Base-by-base conservation (phyloP, 2,329 filamentous ascomycete genomes). In the Pyrenophora teres region DNA sequence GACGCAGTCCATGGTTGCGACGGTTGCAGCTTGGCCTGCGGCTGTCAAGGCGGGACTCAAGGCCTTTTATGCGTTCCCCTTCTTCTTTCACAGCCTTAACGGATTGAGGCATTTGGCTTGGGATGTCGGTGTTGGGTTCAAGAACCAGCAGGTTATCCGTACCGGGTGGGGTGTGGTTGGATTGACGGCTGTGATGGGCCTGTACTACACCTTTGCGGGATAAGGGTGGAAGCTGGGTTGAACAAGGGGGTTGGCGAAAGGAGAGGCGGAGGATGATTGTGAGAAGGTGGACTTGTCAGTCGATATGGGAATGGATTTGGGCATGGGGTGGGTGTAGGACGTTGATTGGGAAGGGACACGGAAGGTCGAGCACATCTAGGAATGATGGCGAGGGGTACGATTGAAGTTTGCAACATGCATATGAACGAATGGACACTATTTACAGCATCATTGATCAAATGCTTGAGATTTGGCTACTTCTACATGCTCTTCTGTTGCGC, bases 21-120 rank as follows among this genome's bases (percentile, higher is more conserved):
- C 82, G 19, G 86, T 90, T 68, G 87, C 80, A 6, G 77, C 81
- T 37, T 82, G 85, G 73, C 85, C 86, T 1, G 55, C 84, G 8
- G 74, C 77, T 13, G 78, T 79, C 23, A 87, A 90, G 78, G 64
- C 87, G 18, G 62, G 72, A 15, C 68, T 85, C 18, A 90, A 90
- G 77, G 73, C 80, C 36, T 68, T 76, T 27, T 63, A 87, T 36
- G 85, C 85, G 13, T 74, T 84, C 58, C 86, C 86, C 3, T 89
- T 90, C 72, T 84, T 84, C 42, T 90, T 83, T 75, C 87, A 90
- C 74, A 75, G 70, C 55, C 77, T 87, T 65, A 89, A 89, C 69
- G 87, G 87, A n/a, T 31, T 90, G 16, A 82, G 87, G 69, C 87
- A 90, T 82, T 78, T 90, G 78, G 68, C 80, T 13, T 90, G 87